Base-by-base conservation (phyloP, 2,329 filamentous ascomycete genomes). In the Grosmannia huntii region DNA sequence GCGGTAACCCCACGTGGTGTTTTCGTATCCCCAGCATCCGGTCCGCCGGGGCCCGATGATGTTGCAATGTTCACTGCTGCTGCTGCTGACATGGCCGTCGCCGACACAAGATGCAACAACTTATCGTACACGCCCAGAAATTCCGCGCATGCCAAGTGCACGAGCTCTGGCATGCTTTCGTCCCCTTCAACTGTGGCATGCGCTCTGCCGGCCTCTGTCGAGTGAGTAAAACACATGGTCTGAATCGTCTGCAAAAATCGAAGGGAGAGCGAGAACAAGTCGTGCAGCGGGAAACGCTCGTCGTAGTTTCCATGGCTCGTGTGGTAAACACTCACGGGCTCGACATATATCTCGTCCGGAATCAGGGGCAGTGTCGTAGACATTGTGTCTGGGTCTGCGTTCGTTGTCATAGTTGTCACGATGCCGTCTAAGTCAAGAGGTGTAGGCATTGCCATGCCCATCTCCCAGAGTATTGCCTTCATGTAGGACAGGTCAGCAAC, bases 61-160 rank as follows among this genome's bases (percentile, higher is more conserved):
- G 41, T 25, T 14, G 25, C 6, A 0, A 16, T 4, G 1, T 44
- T 3, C 6, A 10, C 23, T 9, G 33, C n/a, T 14, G 21, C 31
- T 25, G 6, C 31, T 44, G 54, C 54, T 56, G 54, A 14, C 19
- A 41, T 23, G 5, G 31, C 44, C 10, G 46, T 27, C 12, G 11
- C n/a, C 21, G 27, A 66, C 23, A 75, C 69, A 3, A 71, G 68
- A 53, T 63, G 65, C 52, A 74, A 72, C 16, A 74, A 68, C 52
- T 65, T 65, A 52, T 74, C 69, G 59, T 74, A 74, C 64, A 73
- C 70, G 62, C 74, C 71, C 2, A 75, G 64, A 3, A 75, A 65
- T 16, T 69, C 65, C 6, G 71, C 69, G 36, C 74, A 75, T 1
- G 68, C 71, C 5, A 72, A 71, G 1, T 73, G 64, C 16, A 71